Evolutionary conservation across 495 filamentous ascomycete species (phyloP).

Genomic region (Neurospora sp.): DNA sequence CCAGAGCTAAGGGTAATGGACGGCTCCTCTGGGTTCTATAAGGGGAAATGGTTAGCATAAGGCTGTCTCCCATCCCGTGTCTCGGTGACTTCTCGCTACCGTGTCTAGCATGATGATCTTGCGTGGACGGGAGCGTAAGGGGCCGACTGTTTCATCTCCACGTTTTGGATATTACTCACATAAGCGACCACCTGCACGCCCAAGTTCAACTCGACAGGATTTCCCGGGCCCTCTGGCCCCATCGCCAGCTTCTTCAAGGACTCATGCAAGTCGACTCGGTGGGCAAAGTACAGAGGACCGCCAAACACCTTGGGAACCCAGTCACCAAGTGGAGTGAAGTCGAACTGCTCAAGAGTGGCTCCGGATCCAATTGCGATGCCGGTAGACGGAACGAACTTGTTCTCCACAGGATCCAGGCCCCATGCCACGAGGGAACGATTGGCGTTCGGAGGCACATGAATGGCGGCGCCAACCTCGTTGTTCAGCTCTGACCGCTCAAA

Average conservation of each 20-base stretch:
- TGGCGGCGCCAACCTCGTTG: constrained; percentile 47
- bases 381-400: constrained; percentile 20
- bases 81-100: not conserved
- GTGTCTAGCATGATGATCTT: not conserved
- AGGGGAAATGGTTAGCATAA: not conserved
- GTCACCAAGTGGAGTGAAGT: constrained; percentile 10
- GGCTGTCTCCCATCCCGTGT: not conserved
- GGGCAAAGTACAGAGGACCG: constrained; percentile 14
- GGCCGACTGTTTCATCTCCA: not conserved
- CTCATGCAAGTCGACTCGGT: constrained; percentile 33
- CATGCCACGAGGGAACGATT: constrained; percentile 33
- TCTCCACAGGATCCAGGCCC: constrained; percentile 30
- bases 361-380: constrained; percentile 25
- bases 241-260: constrained; percentile 30
- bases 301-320: constrained; percentile 7
- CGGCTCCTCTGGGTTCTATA: constrained; percentile 29
- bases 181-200: constrained; percentile 17
- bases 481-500: constrained; percentile 40
- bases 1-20: constrained; percentile 28
- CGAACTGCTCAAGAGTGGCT: constrained; percentile 22
- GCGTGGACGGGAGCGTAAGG: constrained; percentile 11
- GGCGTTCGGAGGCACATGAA: constrained; percentile 40
- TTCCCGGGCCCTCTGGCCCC: constrained; percentile 21
- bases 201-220: constrained; percentile 26
- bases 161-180: constrained; percentile 8